Conservation (phyloP, 176 grass and related monocot species). For the Rhynchospora tenuis region DNA sequence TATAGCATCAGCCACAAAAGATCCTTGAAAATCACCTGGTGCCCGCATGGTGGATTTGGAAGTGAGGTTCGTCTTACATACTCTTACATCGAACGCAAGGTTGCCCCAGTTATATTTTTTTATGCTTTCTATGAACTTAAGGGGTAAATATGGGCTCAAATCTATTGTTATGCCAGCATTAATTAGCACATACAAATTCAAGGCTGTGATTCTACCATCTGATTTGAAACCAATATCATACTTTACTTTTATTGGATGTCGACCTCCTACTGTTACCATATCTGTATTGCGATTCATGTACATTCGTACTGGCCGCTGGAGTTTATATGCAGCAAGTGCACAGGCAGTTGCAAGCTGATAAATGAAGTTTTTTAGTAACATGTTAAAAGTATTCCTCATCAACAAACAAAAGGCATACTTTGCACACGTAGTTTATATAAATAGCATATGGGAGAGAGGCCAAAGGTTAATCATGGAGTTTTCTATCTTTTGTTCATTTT, state of each 20-base stretch:
- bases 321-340: conserved; percentile 57
- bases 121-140: conserved; percentile 19
- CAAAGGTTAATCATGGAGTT: no score
- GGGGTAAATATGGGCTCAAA: conserved; percentile 42
- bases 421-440: no score
- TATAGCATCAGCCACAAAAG: conserved; percentile 66
- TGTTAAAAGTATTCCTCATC: no score
- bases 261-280: conserved; percentile 63
- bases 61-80: conserved; percentile 70
- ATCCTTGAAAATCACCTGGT: conserved; percentile 63
- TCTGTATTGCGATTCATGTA: conserved; percentile 70
- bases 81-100: conserved; percentile 53
- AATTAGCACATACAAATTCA: conserved; percentile 51
- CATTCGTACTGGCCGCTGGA: conserved; percentile 55
- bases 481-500: no score
- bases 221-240: conserved; percentile 79
- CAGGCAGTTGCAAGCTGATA: conserved; percentile 56
- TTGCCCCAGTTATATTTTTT: conserved; percentile 78
- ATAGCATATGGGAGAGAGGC: no score
- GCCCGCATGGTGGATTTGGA: conserved; percentile 74
- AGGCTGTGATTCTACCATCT: conserved; percentile 67
- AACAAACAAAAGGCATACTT: no score
- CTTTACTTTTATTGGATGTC: conserved; percentile 61
- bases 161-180: conserved; percentile 63
- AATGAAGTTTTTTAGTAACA: background rate